phyloP scores from a whole-genome alignment of 2,329 filamentous ascomycete species.

The Beauveria bassiana region DNA sequence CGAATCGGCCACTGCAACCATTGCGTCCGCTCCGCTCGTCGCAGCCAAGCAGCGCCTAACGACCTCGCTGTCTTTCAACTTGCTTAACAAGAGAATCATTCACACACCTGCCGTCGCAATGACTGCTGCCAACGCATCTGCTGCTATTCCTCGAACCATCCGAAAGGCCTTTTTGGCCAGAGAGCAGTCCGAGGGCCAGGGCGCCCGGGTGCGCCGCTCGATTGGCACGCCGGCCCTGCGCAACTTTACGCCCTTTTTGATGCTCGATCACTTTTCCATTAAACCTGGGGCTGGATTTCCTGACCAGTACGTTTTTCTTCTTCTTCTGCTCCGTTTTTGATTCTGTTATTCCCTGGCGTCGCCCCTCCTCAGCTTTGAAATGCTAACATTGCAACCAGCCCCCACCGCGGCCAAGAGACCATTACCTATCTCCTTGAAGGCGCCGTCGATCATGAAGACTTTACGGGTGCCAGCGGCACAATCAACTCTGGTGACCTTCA shows the following conservation, averaged over 20 bases:
- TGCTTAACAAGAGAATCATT: not conserved
- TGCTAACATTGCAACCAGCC: constrained; percentile 20
- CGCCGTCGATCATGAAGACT: constrained; percentile 86
- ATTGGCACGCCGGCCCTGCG: constrained; percentile 77
- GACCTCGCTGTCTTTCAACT: not conserved
- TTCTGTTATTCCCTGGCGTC: not conserved
- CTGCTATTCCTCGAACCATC: constrained; percentile 36
- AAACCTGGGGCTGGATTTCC: constrained; percentile 79
- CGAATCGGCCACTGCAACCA: not conserved
- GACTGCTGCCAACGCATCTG: not conserved
- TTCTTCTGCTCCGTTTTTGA: not conserved
- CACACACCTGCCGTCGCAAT: not conserved
- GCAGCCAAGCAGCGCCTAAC: not conserved
- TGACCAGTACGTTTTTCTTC: constrained; percentile 51
- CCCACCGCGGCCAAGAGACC: constrained; percentile 72
- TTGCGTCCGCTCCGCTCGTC: not conserved
- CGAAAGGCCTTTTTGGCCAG: constrained; percentile 75
- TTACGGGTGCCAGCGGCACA: constrained; percentile 76
- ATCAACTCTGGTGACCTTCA: constrained; percentile 85
- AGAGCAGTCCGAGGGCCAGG: constrained; percentile 82
- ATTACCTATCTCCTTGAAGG: constrained; percentile 88
- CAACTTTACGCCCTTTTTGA: constrained; percentile 87
- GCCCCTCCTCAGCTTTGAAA: not conserved
- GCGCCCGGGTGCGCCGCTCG: constrained; percentile 77
- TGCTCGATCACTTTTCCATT: constrained; percentile 90